Evolutionary conservation across 1,284 basidiomycete genomes (phyloP), one percentile per base, ranked within the genome.

Genomic region (Sutorius eximius): DNA sequence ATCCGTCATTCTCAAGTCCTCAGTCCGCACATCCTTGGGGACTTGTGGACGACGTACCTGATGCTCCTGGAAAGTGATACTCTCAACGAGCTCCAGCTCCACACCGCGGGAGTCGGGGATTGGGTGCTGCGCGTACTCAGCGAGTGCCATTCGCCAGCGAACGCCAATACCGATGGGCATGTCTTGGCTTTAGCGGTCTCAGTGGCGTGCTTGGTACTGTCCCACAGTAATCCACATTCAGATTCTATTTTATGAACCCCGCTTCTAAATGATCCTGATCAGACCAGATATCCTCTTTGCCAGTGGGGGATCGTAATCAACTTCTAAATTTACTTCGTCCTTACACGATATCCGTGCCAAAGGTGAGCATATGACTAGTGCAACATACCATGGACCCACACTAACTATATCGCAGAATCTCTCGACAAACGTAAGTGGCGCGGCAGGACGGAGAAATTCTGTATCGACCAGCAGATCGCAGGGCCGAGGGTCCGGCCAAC

Each of bases 11-110:
- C 62, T 15, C 73, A 76, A 56, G 54, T 77, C 46, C 66, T 70
- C 3, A 37, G 46, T 5, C 56, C 49, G 27, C 53, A 62, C 29
- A 57, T 80, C 43, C 58, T 63, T 0, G 68, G 67, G n/a, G 81
- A 83, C 61, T 59, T 83, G n/a, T 79, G 77, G 74, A 76, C 76
- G 16, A 73, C 75, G 2, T 70, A 82, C 51, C 73, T 80, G 53
- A 80, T 83, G 77, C 64, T 80, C 29, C 61, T 81, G 29, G 82
- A 85, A 61, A 77, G 73, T 56, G 73, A 75, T 40, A 71, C 69
- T 7, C 64, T 73, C 44, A 82, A 81, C 61, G 73, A 73, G 52
- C 62, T 57, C 12, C 77, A 82, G 33, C 71, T 82, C 3, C 64
- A 62, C 18, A 59, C 63, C 20, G 73, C 68, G 36, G 69, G 72